Evolutionary conservation across 805 yeast species (phyloP).

Genomic region (Monosporozyma servazzii): DNA sequence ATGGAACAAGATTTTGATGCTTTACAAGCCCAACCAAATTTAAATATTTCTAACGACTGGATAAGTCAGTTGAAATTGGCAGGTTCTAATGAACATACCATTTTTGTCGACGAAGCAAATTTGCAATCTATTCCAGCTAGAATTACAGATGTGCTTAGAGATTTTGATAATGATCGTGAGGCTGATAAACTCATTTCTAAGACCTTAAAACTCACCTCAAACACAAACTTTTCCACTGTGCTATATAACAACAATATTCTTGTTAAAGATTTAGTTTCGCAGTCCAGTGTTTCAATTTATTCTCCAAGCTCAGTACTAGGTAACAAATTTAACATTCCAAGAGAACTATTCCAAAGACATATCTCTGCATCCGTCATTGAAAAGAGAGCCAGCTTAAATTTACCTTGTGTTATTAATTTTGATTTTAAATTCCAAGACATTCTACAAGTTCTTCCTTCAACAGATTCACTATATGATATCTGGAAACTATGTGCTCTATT

Average conservation of each 20-base stretch:
- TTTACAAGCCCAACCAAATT: conserved; percentile 36
- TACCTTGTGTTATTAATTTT: conserved; percentile 33
- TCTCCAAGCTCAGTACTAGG: neutral
- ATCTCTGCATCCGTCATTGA: conserved; percentile 16
- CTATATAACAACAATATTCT: conserved; percentile 13
- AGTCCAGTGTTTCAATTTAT: conserved; percentile 7
- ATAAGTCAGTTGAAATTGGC: conserved; percentile 51
- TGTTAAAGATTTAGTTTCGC: conserved; percentile 5
- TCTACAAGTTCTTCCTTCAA: conserved; percentile 9
- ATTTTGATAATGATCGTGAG: conserved; percentile 31
- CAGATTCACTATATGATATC: conserved; percentile 23
- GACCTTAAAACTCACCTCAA: conserved; percentile 20
- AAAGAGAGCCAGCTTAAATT: conserved; percentile 25
- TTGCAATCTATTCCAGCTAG: conserved; percentile 1
- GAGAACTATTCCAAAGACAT: conserved; percentile 12
- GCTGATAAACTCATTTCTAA: conserved; percentile 21
- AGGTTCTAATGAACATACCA: conserved; percentile 21
- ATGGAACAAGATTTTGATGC: conserved; percentile 38
- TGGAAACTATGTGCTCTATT: conserved; percentile 57
- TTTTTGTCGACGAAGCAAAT: conserved; percentile 23
- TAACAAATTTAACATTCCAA: neutral
- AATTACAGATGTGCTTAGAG: conserved; percentile 30
- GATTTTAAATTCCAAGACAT: conserved; percentile 27
- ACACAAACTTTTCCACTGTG: conserved; percentile 18
- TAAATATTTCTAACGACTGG: conserved; percentile 55